Conservation (phyloP, 495 filamentous ascomycete species). For the Podospora conica region DNA sequence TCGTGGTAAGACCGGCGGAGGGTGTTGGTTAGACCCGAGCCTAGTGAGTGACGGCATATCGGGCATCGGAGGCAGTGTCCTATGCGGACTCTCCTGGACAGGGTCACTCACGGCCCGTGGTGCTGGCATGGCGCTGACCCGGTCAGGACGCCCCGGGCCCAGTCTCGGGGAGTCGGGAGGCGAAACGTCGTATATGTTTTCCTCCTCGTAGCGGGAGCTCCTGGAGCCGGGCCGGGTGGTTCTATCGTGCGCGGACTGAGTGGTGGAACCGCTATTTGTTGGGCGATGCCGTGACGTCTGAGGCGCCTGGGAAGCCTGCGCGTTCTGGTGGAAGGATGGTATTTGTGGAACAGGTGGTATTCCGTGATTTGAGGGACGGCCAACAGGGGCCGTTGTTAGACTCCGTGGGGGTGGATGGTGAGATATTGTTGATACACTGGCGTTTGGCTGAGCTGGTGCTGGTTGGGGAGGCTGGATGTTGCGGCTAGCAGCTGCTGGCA, state of each 20-base stretch:
- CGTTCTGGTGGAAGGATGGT: conserved; percentile 12
- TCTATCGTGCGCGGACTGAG: conserved; percentile 1
- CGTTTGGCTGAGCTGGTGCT: conserved; percentile 1
- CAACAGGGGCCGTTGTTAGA: conserved; percentile 9
- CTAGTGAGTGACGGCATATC: conserved; percentile 1
- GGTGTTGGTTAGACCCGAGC: not conserved
- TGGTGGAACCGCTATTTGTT: conserved; percentile 11
- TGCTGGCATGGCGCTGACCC: conserved; percentile 8
- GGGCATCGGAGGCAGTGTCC: not conserved
- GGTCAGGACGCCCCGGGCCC: conserved; percentile 11
- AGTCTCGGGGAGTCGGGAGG: conserved; percentile 42
- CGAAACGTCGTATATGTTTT: conserved; percentile 52
- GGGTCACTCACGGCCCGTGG: conserved; percentile 16
- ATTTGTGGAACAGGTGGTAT: conserved; percentile 19
- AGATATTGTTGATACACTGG: conserved; percentile 7
- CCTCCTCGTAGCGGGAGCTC: conserved; percentile 24
- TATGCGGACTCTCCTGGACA: not conserved
- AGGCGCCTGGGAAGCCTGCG: conserved; percentile 7
- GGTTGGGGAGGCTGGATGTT: not conserved
- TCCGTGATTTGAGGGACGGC: conserved; percentile 16
- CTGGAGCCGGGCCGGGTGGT: conserved; percentile 17
- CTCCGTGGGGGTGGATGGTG: conserved; percentile 15
- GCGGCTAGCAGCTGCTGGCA: conserved; percentile 17
- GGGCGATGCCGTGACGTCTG: conserved; percentile 9
- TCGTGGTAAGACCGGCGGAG: not conserved